A percentile compares a stretch with the other conserved stretches of the same genome.
Evolutionary conservation across 768 basidiomycete species (phyloP).

Genomic region (Boletus barrowsii): DNA sequence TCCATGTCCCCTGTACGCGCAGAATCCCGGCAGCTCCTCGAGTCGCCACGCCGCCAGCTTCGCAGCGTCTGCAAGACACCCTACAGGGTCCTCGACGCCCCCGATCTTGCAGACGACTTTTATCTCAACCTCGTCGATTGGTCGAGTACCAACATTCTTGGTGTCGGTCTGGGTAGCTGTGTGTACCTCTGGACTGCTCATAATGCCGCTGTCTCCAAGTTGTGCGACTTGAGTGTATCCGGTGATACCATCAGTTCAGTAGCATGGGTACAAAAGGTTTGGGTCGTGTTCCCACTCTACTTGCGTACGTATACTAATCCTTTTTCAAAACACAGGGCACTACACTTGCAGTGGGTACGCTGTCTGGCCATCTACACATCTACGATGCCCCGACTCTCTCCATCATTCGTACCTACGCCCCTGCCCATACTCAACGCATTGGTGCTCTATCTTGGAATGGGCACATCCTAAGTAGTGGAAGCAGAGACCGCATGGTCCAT

Average conservation of each 20-base stretch:
- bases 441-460: constrained; percentile 95
- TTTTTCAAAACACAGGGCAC: constrained; percentile 50
- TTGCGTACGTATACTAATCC: background rate
- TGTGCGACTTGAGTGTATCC: constrained; percentile 72
- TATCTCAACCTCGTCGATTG: constrained; percentile 98
- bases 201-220: constrained; percentile 86
- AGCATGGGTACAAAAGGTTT: constrained; percentile 83
- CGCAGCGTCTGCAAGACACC: constrained; percentile 91
- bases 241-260: constrained; percentile 82
- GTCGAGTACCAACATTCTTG: constrained; percentile 93
- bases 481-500: constrained; percentile 84
- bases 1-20: constrained; percentile 87
- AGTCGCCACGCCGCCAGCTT: constrained; percentile 77
- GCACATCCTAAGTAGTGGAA: constrained; percentile 84
- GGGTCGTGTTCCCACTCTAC: background rate
- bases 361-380: constrained; percentile 85
- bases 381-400: constrained; percentile 84
- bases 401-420: constrained; percentile 74
- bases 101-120: constrained; percentile 96
- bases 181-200: constrained; percentile 98
- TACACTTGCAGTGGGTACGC: constrained; percentile 89
- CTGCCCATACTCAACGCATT: constrained; percentile 85
- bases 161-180: constrained; percentile 86
- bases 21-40: constrained; percentile 76
- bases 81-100: constrained; percentile 95